phyloP scores from a whole-genome alignment of 257 asterid species.

The Solanum dulcamara region DNA sequence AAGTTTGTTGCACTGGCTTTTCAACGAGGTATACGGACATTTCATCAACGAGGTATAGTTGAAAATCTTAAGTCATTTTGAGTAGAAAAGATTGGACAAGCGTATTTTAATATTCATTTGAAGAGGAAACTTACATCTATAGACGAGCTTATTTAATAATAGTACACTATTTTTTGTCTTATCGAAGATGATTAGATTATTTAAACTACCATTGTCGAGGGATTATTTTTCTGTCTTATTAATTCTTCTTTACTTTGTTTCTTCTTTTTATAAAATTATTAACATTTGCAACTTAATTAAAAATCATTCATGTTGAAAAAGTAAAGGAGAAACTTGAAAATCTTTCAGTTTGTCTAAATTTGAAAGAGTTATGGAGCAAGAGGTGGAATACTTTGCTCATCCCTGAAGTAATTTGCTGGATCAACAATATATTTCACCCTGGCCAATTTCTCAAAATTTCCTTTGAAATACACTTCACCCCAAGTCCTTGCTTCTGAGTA shows the following conservation, averaged over 20 bases:
- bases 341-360: not conserved
- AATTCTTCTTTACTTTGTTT: not conserved
- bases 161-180: not conserved
- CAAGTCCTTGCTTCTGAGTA: slow-evolving; percentile 26
- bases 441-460: slow-evolving; percentile 35
- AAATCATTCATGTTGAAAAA: not conserved
- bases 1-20: no score
- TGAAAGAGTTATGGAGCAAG: not conserved
- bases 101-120: not conserved
- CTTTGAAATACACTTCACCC: slow-evolving; percentile 46
- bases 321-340: not conserved
- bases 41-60: not conserved
- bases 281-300: not conserved
- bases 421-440: slow-evolving; percentile 32
- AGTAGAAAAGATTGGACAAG: no score
- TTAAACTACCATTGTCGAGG: not conserved
- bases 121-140: not conserved
- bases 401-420: slow-evolving; percentile 40
- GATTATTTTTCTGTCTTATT: not conserved
- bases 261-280: not conserved
- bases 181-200: not conserved
- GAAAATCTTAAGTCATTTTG: not conserved
- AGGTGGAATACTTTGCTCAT: slow-evolving; percentile 45
- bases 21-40: not conserved
- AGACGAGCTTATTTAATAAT: no score